Conservation (phyloP, 352 stramenopile species). For the Globisporangium yorkense region DNA sequence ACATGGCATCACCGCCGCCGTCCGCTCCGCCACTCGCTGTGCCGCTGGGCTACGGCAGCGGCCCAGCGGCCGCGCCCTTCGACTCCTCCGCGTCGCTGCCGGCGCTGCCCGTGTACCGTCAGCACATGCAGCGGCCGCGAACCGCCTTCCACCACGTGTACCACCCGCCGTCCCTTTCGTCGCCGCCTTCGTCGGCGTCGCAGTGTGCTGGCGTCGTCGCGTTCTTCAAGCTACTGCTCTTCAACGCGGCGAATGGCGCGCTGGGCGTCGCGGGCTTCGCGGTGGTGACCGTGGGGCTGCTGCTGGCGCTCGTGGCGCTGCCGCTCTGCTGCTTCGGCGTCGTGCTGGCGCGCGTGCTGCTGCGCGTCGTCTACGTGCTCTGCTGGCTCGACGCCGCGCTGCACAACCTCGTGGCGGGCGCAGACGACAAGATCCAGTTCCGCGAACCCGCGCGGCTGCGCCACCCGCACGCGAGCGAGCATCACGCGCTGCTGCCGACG, state of each 20-base stretch:
- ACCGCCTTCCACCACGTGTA: conserved; percentile 11
- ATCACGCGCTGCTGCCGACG: conserved; percentile 33
- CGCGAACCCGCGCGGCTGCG: conserved; percentile 11
- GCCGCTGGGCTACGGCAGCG: conserved; percentile 9
- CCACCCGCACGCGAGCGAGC: conserved; percentile 8
- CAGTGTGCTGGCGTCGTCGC: conserved; percentile 7
- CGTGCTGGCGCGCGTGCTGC: conserved; percentile 35
- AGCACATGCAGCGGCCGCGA: conserved; percentile 12
- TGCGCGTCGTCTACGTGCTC: conserved; percentile 33
- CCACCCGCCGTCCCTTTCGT: neutral
- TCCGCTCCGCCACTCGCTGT: conserved; percentile 3
- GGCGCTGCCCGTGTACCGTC: conserved; percentile 6
- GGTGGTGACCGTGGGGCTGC: conserved; percentile 10
- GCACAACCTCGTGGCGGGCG: conserved; percentile 43
- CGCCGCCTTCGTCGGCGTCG: neutral
- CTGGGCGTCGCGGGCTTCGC: conserved; percentile 11
- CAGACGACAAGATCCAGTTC: conserved; percentile 25
- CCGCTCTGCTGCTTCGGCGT: conserved; percentile 54
- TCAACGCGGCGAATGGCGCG: conserved; percentile 16
- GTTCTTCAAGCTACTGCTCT: conserved; percentile 13
- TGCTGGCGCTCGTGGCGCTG: conserved; percentile 28
- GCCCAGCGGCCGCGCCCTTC: neutral
- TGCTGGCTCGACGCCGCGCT: conserved; percentile 34
- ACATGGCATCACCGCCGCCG: neutral
- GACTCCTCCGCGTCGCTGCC: neutral